These are phyloP conservation scores for Ceratobasidium sp. DNA, from an alignment of 1,284 basidiomycete genomes.

Conservation along the genomic window DNA sequence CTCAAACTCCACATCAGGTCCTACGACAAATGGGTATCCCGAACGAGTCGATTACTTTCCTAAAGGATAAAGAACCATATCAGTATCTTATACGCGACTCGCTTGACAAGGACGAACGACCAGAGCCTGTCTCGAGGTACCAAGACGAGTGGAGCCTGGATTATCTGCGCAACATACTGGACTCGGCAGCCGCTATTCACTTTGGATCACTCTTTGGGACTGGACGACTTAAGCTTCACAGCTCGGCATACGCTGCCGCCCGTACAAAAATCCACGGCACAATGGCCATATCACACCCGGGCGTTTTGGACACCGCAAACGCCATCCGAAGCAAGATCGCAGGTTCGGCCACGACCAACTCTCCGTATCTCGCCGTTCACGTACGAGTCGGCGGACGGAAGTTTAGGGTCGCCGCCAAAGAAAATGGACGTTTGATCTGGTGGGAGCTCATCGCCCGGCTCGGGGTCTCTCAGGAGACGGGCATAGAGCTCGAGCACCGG, in stretches of 20 bases:
- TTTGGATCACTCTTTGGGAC: slow-evolving; percentile 78
- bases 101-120: slow-evolving; percentile 53
- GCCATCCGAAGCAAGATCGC: slow-evolving; percentile 64
- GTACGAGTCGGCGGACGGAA: slow-evolving; percentile 74
- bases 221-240: slow-evolving; percentile 69
- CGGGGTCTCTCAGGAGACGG: slow-evolving; percentile 59
- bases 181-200: slow-evolving; percentile 66
- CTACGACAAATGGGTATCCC: slow-evolving; percentile 62
- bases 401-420: slow-evolving; percentile 64
- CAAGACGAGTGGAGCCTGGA: slow-evolving; percentile 52
- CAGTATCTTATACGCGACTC: slow-evolving; percentile 75
- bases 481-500: slow-evolving; percentile 58
- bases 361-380: slow-evolving; percentile 72
- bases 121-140: slow-evolving; percentile 58
- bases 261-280: slow-evolving; percentile 64
- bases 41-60: slow-evolving; percentile 61
- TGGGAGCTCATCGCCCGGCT: slow-evolving; percentile 65
- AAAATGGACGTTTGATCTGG: slow-evolving; percentile 67
- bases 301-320: slow-evolving; percentile 61
- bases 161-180: slow-evolving; percentile 52
- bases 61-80: slow-evolving; percentile 71
- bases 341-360: slow-evolving; percentile 52
- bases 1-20: slow-evolving; percentile 67
- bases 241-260: slow-evolving; percentile 58
- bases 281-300: slow-evolving; percentile 68